Conservation (phyloP, 805 yeast genomes). For the Candida schatavii region DNA sequence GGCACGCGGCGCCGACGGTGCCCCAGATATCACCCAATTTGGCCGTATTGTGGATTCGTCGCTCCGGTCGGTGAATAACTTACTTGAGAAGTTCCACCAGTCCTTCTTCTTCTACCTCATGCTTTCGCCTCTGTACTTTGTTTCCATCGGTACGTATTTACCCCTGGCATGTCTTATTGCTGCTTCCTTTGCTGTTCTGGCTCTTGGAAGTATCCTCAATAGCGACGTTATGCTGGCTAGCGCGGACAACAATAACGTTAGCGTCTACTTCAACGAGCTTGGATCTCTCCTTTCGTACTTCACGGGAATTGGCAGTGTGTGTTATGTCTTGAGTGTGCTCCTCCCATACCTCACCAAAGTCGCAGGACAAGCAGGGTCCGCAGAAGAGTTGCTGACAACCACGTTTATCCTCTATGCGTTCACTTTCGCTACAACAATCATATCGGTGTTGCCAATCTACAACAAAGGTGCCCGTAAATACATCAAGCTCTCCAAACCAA, state of each 20-base stretch:
- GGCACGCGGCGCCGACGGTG: slow-evolving; percentile 60
- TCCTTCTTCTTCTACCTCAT: slow-evolving; percentile 90
- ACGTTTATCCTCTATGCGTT: slow-evolving; percentile 16
- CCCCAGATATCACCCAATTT: slow-evolving; percentile 80
- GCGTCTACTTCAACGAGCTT: slow-evolving; percentile 18
- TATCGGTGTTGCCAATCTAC: slow-evolving; percentile 15
- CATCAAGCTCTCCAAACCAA: slow-evolving; percentile 15
- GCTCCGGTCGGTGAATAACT: slow-evolving; percentile 84
- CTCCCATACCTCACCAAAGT: slow-evolving; percentile 23
- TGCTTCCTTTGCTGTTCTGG: slow-evolving; percentile 63
- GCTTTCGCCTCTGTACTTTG: slow-evolving; percentile 74
- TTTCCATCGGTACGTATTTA: slow-evolving; percentile 89
- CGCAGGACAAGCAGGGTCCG: slow-evolving; percentile 6
- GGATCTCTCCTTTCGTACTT: slow-evolving; percentile 25
- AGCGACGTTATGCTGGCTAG: slow-evolving; percentile 35
- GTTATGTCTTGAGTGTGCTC: slow-evolving; percentile 20
- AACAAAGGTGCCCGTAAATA: slow-evolving; percentile 6
- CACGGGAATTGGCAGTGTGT: slow-evolving; percentile 23
- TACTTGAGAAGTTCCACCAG: slow-evolving; percentile 94
- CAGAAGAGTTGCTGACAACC: slow-evolving; percentile 13
- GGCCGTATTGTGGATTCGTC: slow-evolving; percentile 88
- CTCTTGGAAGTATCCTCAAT: slow-evolving; percentile 56
- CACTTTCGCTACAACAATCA: slow-evolving; percentile 9
- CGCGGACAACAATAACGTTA: slow-evolving; percentile 1
- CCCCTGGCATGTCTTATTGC: slow-evolving; percentile 81